Evolutionary conservation across 495 filamentous ascomycete species (phyloP).

Genomic region (Amphirosellinia nigrospora): DNA sequence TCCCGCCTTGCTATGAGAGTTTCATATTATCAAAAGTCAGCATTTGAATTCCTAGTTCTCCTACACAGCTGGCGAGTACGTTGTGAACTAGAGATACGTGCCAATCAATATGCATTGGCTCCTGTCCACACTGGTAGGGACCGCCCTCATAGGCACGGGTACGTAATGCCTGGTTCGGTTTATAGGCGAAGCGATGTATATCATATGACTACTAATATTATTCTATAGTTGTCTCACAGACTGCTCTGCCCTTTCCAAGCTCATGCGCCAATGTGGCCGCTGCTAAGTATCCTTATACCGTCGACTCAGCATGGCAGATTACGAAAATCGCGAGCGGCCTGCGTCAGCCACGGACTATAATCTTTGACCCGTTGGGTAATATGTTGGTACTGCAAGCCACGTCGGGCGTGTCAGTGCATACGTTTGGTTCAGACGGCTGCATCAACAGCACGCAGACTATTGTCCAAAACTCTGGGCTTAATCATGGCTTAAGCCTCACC

Average conservation of each 20-base stretch:
- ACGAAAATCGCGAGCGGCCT: slow-evolving; percentile 45
- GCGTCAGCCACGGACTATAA: slow-evolving; percentile 39
- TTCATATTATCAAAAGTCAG: neutral
- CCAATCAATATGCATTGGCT: slow-evolving; percentile 15
- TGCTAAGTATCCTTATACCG: slow-evolving; percentile 34
- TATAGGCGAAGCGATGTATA: neutral
- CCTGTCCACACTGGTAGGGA: slow-evolving; percentile 15
- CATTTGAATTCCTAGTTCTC: neutral
- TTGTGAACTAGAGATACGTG: neutral
- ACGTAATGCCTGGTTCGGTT: slow-evolving; percentile 9
- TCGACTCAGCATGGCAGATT: slow-evolving; percentile 42
- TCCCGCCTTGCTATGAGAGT: neutral
- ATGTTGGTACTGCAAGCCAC: slow-evolving; percentile 64
- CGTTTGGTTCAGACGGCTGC: slow-evolving; percentile 55
- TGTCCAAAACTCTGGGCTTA: slow-evolving; percentile 51
- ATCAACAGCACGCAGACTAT: slow-evolving; percentile 53
- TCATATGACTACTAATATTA: neutral
- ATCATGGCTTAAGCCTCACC: slow-evolving; percentile 70
- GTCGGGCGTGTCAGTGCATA: slow-evolving; percentile 58
- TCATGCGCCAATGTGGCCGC: slow-evolving; percentile 40
- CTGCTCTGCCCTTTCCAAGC: slow-evolving; percentile 35
- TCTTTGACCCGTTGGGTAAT: slow-evolving; percentile 43
- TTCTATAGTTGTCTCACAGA: slow-evolving; percentile 33
- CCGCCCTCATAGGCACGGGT: slow-evolving; percentile 35
- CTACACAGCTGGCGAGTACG: neutral